These are phyloP conservation scores for Camellia granthamiana DNA, from an alignment of 148 eudicot genomes.

Conservation along the genomic window DNA sequence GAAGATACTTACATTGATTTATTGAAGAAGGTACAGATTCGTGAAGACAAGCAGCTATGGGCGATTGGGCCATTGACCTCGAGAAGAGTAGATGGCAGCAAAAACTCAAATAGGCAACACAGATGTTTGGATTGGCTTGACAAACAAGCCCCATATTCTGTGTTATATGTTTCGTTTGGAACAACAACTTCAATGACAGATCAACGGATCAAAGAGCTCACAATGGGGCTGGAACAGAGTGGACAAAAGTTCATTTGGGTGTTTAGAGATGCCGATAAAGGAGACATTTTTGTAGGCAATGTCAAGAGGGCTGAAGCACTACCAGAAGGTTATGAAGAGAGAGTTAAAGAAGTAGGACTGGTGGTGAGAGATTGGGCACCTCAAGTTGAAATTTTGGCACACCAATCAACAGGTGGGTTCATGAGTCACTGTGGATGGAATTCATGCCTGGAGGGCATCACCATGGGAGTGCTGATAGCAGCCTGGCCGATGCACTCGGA, in stretches of 20 bases:
- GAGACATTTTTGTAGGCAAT: background rate
- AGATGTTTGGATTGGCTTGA: constrained; percentile 3
- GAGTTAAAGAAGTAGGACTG: constrained; percentile 3
- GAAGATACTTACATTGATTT: constrained; percentile 39
- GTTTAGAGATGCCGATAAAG: background rate
- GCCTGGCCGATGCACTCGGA: constrained; percentile 20
- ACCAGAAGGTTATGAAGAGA: constrained; percentile 17
- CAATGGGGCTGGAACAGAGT: background rate
- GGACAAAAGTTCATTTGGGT: constrained; percentile 16
- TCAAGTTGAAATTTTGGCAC: constrained; percentile 13
- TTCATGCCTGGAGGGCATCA: constrained; percentile 7
- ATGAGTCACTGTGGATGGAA: constrained; percentile 20
- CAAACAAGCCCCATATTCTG: background rate
- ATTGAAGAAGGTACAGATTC: constrained; percentile 14
- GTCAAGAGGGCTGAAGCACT: background rate
- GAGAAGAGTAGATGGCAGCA: background rate
- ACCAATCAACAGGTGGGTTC: constrained; percentile 11
- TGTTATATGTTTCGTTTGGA: constrained; percentile 3
- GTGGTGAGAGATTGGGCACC: constrained; percentile 18
- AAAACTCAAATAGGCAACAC: background rate
- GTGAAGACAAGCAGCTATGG: constrained; percentile 15
- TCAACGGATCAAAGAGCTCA: constrained; percentile 1
- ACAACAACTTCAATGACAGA: constrained; percentile 1
- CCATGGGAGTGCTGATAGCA: constrained; percentile 9
- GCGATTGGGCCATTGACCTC: constrained; percentile 45